These are phyloP conservation scores for Sporisorium graminicola DNA, from an alignment of 1,284 basidiomycete species.

Conservation along the genomic window DNA sequence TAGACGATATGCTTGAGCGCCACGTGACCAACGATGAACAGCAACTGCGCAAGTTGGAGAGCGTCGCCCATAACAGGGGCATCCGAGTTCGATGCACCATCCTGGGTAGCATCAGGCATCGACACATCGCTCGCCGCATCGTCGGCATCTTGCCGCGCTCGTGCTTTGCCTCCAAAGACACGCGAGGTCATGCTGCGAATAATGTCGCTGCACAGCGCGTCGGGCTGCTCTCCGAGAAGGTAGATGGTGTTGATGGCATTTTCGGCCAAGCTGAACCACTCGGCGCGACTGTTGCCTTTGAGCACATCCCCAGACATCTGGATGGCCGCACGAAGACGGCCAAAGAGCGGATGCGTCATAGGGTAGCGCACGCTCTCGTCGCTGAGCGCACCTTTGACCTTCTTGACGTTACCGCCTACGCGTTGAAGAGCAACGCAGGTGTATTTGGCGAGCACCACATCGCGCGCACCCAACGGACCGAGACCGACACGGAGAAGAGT, in stretches of 20 bases:
- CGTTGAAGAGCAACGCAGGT: constrained; percentile 93
- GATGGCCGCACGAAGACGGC: constrained; percentile 79
- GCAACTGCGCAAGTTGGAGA: constrained; percentile 87
- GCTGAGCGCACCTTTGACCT: constrained; percentile 85
- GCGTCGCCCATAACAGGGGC: constrained; percentile 70
- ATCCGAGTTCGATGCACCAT: constrained; percentile 20
- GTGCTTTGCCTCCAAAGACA: constrained; percentile 75
- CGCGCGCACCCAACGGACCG: constrained; percentile 79
- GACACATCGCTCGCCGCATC: constrained; percentile 42
- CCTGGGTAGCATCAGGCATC: constrained; percentile 33
- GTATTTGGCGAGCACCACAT: constrained; percentile 89
- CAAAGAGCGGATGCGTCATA: constrained; percentile 89
- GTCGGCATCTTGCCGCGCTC: constrained; percentile 17
- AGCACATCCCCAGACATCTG: constrained; percentile 43
- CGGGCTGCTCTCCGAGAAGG: constrained; percentile 91
- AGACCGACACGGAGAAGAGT: constrained; percentile 88
- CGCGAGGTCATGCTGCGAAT: constrained; percentile 83
- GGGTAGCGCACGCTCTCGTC: constrained; percentile 88
- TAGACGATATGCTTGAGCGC: constrained; percentile 98
- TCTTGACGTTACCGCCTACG: constrained; percentile 93
- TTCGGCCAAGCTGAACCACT: constrained; percentile 89
- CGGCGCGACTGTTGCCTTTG: constrained; percentile 41
- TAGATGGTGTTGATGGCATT: constrained; percentile 97
- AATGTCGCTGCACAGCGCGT: constrained; percentile 83
- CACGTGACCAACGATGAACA: constrained; percentile 95